These are phyloP conservation scores for Colletotrichum trifolii DNA, from an alignment of 2,329 filamentous ascomycete genomes.

Conservation along the genomic window DNA sequence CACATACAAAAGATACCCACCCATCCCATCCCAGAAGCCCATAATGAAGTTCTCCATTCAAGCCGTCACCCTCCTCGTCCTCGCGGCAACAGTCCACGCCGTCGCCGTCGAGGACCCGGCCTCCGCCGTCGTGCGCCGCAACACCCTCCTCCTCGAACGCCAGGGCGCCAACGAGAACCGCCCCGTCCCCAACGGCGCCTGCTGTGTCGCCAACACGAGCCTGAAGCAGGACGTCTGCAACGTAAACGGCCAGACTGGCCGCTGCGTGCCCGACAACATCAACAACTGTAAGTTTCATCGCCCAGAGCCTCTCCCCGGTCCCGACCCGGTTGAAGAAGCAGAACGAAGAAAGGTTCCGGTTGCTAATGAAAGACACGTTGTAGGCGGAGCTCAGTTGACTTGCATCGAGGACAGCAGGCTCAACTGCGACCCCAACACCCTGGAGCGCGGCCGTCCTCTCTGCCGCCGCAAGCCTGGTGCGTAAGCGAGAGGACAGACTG, in stretches of 20 bases:
- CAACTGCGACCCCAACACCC: conserved; percentile 41
- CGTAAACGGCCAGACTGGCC: conserved; percentile 46
- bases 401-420: conserved; percentile 44
- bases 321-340: background rate
- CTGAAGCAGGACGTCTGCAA: conserved; percentile 51
- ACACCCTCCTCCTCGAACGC: conserved; percentile 40
- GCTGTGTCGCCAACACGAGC: conserved; percentile 48
- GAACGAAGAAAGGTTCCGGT: background rate
- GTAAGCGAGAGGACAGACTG: background rate
- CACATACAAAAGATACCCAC: background rate
- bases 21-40: conserved; percentile 3
- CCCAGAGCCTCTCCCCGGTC: background rate
- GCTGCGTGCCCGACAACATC: conserved; percentile 48
- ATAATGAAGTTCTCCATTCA: conserved; percentile 45
- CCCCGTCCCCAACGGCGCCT: conserved; percentile 47
- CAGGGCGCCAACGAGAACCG: conserved; percentile 50
- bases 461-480: conserved; percentile 41
- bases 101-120: conserved; percentile 37
- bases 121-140: conserved; percentile 39
- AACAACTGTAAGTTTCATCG: conserved; percentile 46
- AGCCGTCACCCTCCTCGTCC: conserved; percentile 41
- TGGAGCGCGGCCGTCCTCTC: conserved; percentile 44
- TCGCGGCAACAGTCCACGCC: conserved; percentile 40
- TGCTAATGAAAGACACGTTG: background rate
- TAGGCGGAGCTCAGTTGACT: conserved; percentile 41